Percentiles rank a stretch among this genome's conserved stretches.
These are phyloP conservation scores for Conoideocrella luteorostrata DNA, from an alignment of 2,329 filamentous ascomycete species.

Conservation along the genomic window DNA sequence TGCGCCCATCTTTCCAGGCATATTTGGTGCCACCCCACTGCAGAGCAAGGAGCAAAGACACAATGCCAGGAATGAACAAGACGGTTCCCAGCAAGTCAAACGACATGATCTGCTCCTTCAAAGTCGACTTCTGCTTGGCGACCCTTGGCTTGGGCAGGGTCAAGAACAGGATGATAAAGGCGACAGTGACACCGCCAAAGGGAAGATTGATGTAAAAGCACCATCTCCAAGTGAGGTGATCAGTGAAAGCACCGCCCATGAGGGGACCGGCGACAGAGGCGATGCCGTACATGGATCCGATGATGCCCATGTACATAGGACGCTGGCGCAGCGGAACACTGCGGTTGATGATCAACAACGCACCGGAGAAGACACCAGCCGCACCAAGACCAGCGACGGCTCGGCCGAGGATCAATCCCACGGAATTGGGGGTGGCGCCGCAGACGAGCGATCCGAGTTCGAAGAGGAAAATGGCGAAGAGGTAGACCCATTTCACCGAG, in stretches of 20 bases:
- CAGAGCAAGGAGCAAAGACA: conserved; percentile 43
- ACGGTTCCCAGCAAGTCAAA: conserved; percentile 21
- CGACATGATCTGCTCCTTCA: conserved; percentile 4
- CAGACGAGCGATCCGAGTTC: conserved; percentile 26
- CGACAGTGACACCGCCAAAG: conserved; percentile 26
- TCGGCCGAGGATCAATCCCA: conserved; percentile 28
- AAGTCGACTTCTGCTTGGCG: conserved; percentile 12
- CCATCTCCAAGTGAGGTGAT: conserved; percentile 32
- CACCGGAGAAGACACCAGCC: conserved; percentile 40
- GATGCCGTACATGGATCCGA: conserved; percentile 39
- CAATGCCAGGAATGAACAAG: conserved; percentile 29
- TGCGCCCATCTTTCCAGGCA: conserved; percentile 12
- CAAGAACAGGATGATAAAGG: conserved; percentile 22
- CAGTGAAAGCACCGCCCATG: conserved; percentile 29
- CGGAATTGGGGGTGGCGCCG: conserved; percentile 22
- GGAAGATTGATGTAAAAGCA: conserved; percentile 36
- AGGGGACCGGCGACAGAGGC: conserved; percentile 30
- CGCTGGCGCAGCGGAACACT: conserved; percentile 26
- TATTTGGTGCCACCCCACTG: conserved; percentile 40
- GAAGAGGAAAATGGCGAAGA: conserved; percentile 19
- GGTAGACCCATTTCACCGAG: conserved; percentile 20
- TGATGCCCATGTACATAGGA: conserved; percentile 30
- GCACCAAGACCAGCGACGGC: conserved; percentile 33
- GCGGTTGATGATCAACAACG: conserved; percentile 34
- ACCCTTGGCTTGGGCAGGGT: conserved; percentile 7